Percentiles rank a stretch among this genome's conserved stretches.
These are phyloP conservation scores for Aspergillus sp. DNA, from an alignment of 2,329 filamentous ascomycete genomes.

Conservation along the genomic window DNA sequence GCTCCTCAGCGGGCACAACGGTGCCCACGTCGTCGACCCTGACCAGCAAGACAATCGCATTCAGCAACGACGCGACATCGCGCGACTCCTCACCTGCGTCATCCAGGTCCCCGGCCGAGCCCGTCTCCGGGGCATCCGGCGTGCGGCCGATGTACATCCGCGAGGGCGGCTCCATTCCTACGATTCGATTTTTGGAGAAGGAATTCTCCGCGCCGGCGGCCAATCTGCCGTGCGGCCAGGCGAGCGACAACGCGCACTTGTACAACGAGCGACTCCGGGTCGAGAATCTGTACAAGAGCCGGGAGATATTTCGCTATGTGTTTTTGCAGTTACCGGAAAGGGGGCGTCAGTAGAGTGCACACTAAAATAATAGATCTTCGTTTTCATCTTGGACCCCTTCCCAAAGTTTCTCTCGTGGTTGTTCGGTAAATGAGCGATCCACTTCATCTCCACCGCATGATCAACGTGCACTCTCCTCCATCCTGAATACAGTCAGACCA, in stretches of 20 bases:
- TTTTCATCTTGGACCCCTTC: no score
- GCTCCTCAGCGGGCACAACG: conserved; percentile 21
- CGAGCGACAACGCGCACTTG: conserved; percentile 88
- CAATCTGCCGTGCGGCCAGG: conserved; percentile 90
- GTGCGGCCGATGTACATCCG: conserved; percentile 78
- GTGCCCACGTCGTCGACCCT: conserved; percentile 39
- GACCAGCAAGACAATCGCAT: conserved; percentile 20
- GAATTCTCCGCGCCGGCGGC: conserved; percentile 88
- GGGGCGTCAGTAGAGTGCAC: neutral
- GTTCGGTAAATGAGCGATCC: no score
- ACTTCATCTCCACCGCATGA: no score
- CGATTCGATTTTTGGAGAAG: conserved; percentile 90
- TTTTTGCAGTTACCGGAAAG: conserved; percentile 63
- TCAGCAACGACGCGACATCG: neutral
- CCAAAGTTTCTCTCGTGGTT: no score
- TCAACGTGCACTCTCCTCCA: no score
- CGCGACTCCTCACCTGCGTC: neutral
- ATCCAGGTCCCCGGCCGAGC: neutral
- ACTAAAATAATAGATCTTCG: no score
- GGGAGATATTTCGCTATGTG: conserved; percentile 85
- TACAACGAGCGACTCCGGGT: conserved; percentile 92
- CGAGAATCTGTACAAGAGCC: conserved; percentile 82
- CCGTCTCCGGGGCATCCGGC: neutral
- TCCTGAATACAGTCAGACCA: no score
- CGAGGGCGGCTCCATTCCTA: conserved; percentile 92